Evolutionary conservation across 768 basidiomycete species (phyloP).

Genomic region (Calocybe gangraenosa): DNA sequence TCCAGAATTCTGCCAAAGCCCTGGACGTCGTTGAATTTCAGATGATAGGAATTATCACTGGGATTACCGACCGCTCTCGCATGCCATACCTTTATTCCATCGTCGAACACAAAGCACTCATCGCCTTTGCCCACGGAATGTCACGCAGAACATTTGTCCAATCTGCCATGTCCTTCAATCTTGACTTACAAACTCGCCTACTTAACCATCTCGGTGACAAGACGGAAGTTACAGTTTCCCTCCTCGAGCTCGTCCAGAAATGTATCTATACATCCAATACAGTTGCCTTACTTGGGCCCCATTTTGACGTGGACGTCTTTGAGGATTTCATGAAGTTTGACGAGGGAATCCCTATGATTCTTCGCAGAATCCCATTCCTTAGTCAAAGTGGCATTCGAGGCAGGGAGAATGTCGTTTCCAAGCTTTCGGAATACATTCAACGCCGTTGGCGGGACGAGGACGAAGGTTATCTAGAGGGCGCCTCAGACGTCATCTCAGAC

Average conservation of each 20-base stretch:
- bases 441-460: slow-evolving; percentile 8
- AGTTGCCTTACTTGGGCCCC: slow-evolving; percentile 5
- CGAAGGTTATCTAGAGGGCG: slow-evolving; percentile 7
- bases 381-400: neutral
- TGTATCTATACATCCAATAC: slow-evolving; percentile 6
- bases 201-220: slow-evolving; percentile 1
- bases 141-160: slow-evolving; percentile 5
- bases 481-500: slow-evolving; percentile 5
- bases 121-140: slow-evolving; percentile 6
- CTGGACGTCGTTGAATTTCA: slow-evolving; percentile 8
- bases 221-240: slow-evolving; percentile 3
- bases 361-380: slow-evolving; percentile 4
- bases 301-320: slow-evolving; percentile 7
- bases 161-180: slow-evolving; percentile 6
- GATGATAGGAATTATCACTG: slow-evolving; percentile 8
- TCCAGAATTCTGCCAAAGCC: slow-evolving; percentile 7
- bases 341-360: slow-evolving; percentile 3
- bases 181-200: slow-evolving; percentile 4
- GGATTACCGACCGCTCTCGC: slow-evolving; percentile 3
- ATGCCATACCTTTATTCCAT: slow-evolving; percentile 7
- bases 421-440: slow-evolving; percentile 5
- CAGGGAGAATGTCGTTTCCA: slow-evolving; percentile 1
- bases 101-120: slow-evolving; percentile 8
- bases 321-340: slow-evolving; percentile 7
- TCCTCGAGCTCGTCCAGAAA: slow-evolving; percentile 4